A percentile compares a stretch with the other conserved stretches of the same genome.
Evolutionary conservation across 1,284 basidiomycete species (phyloP).

Genomic region (Ustilago hordei): DNA sequence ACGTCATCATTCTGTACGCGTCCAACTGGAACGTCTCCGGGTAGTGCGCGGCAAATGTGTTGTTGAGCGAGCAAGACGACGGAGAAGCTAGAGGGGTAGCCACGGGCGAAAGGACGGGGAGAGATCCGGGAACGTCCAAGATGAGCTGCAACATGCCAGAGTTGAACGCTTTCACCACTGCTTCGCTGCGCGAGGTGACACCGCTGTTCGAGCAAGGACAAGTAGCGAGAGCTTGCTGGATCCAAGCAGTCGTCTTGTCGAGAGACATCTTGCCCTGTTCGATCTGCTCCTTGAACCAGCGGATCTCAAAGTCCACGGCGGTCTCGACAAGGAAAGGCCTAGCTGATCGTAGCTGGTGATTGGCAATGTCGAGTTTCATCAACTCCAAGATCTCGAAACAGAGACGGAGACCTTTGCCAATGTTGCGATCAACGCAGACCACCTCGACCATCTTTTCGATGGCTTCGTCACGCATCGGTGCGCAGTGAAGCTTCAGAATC

Average conservation of each 20-base stretch:
- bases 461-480: constrained; percentile 87
- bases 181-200: constrained; percentile 52
- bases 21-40: constrained; percentile 86
- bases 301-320: constrained; percentile 83
- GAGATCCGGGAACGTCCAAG: constrained; percentile 75
- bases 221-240: constrained; percentile 69
- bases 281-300: constrained; percentile 78
- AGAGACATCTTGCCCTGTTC: constrained; percentile 73
- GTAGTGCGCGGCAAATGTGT: constrained; percentile 50
- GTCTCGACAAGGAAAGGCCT: constrained; percentile 85
- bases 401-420: constrained; percentile 81
- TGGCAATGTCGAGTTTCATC: constrained; percentile 96
- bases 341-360: constrained; percentile 89
- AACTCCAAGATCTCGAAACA: constrained; percentile 92
- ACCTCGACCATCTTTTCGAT: constrained; percentile 82
- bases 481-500: constrained; percentile 89
- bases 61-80: constrained; percentile 55
- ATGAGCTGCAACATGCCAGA: constrained; percentile 79
- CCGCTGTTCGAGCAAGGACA: not conserved
- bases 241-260: constrained; percentile 77
- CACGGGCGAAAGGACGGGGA: constrained; percentile 59
- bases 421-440: constrained; percentile 65
- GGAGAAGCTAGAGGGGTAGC: constrained; percentile 69
- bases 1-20: constrained; percentile 77
- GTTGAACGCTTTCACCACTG: constrained; percentile 73